Conservation (phyloP, 148 eudicot genomes). For the Hydrangea macrophylla region DNA sequence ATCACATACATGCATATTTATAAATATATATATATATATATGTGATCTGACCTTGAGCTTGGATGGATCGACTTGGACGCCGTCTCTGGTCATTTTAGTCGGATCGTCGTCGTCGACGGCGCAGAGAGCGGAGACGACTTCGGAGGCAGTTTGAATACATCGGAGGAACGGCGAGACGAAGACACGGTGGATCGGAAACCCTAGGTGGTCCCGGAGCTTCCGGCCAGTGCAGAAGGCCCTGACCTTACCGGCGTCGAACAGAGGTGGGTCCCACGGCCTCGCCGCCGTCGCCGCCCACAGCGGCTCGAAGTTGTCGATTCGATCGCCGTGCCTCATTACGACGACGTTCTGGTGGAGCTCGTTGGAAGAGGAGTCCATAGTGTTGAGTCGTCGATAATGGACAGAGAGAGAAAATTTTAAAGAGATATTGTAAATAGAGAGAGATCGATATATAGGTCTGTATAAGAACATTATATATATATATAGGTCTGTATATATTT, state of each 20-base stretch:
- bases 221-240: conserved; percentile 57
- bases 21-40: background rate
- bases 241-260: conserved; percentile 42
- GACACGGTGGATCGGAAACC: conserved; percentile 69
- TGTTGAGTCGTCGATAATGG: too few species aligned
- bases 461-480: too few species aligned
- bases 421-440: background rate
- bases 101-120: conserved; percentile 27
- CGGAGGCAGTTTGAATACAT: conserved; percentile 76
- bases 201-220: conserved; percentile 36
- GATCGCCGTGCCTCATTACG: conserved; percentile 90
- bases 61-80: conserved; percentile 45
- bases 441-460: too few species aligned
- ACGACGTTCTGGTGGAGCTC: conserved; percentile 51
- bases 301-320: conserved; percentile 74
- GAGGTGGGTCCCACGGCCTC: conserved; percentile 93
- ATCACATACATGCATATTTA: background rate
- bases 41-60: conserved; percentile 53
- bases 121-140: conserved; percentile 53
- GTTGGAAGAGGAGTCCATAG: background rate
- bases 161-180: conserved; percentile 79
- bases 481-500: too few species aligned
- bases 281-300: conserved; percentile 52
- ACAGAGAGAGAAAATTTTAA: background rate
- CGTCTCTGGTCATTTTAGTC: conserved; percentile 21